Evolutionary conservation across 345 rosid genomes (phyloP), one percentile per base, ranked within the genome.

Genomic region (Populus simonii): DNA sequence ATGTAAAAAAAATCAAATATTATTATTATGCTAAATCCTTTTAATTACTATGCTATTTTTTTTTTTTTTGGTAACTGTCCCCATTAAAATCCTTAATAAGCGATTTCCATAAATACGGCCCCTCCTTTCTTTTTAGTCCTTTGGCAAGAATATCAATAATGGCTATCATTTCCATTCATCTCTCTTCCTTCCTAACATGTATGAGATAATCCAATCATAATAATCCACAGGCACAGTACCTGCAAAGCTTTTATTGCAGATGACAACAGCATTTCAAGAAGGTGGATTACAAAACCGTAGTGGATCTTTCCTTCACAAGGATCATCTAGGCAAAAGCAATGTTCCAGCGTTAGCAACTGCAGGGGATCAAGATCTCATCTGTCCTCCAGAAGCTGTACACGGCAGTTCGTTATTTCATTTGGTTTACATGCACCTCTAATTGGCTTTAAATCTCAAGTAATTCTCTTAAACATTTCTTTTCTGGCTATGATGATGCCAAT

Each of bases 341-440:
- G 91, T 94, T 66, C 98, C 97, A 0, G 69, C 93, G 71, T 83
- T 93, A 75, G 97, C 97, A 20, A 70, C 91, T 70, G 97, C 97
- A n/a, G 97, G 89, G 43, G 95, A 94, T 85, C 89, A 85, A 82
- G 98, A 90, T 82, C 88, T 85, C 45, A 85, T 90, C 71, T 92
- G 98, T 71, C 98, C 97, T 16, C 92, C 93, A 0, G 93, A 89
- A 53, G 98, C 98, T 10, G 99, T 90, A 73, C 87, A 92, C 53
- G 98, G 99, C 90, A 88, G 31, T 33, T 59, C 29, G 23, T 59
- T 43, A 53, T 59, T 36, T 66, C 74, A 16, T 18, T 25, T 47
- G 25, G 57, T 29, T 47, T 72, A 0, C 35, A 59, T 55, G 18
- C 33, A 31, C 7, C 29, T 70, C 36, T 29, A 35, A 9, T 57